Percentiles rank a stretch among this genome's conserved stretches.
These are phyloP conservation scores for Nemania bipapillata DNA, from an alignment of 2,329 filamentous ascomycete genomes.

Conservation along the genomic window DNA sequence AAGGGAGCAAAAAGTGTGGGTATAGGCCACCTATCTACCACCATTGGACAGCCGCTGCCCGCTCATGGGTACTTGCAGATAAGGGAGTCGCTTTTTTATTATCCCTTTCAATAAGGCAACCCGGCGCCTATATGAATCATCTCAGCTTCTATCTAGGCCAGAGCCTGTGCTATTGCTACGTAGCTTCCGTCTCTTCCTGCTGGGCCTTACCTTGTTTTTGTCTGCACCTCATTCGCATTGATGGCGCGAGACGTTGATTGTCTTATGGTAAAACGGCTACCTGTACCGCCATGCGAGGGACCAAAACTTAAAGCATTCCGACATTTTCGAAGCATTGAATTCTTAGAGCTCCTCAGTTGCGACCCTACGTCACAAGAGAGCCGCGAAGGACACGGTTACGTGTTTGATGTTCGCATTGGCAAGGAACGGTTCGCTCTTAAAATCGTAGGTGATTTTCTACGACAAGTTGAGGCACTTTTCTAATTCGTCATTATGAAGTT, in stretches of 20 bases:
- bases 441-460: not conserved
- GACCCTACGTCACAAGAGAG: slow-evolving; percentile 7
- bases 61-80: no score
- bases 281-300: slow-evolving; percentile 20
- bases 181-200: no score
- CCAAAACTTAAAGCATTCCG: slow-evolving; percentile 18
- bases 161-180: no score
- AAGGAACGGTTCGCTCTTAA: slow-evolving; percentile 23
- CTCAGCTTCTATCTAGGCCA: no score
- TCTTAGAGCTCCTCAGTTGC: slow-evolving; percentile 21
- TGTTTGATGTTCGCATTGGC: slow-evolving; percentile 19
- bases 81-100: no score
- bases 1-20: no score
- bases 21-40: no score
- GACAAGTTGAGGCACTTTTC: not conserved
- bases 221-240: not conserved
- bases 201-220: no score
- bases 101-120: no score
- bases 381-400: not conserved
- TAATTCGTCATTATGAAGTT: slow-evolving; percentile 14
- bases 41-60: no score
- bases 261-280: not conserved
- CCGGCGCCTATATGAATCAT: no score
- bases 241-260: slow-evolving; percentile 3
- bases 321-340: slow-evolving; percentile 8